Evolutionary conservation across 495 filamentous ascomycete genomes (phyloP).

Genomic region (Aspergillus sparsus): DNA sequence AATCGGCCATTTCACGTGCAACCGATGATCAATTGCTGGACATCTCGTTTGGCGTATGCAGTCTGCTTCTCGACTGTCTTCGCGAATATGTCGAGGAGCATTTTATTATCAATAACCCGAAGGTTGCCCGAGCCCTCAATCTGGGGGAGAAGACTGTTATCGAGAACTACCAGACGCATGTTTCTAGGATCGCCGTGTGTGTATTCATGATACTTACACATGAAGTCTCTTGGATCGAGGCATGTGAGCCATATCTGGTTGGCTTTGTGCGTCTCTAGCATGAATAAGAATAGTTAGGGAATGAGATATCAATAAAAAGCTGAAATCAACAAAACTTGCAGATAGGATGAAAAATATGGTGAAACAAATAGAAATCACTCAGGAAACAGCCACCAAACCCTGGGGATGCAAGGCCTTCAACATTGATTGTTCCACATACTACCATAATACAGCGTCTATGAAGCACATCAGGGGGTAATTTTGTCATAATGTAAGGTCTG

Average conservation of each 20-base stretch:
- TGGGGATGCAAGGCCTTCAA: not conserved
- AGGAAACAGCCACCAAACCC: not conserved
- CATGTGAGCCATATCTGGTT: slow-evolving; percentile 10
- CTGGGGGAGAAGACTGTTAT: not conserved
- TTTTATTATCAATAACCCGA: not conserved
- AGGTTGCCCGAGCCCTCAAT: not conserved
- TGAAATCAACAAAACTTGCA: slow-evolving; percentile 4
- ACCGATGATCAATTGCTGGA: slow-evolving; percentile 1
- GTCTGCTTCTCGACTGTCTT: slow-evolving; percentile 4
- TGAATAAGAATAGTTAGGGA: slow-evolving; percentile 1
- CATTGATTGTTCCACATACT: not conserved
- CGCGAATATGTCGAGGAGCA: slow-evolving; percentile 1
- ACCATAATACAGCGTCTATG: not conserved
- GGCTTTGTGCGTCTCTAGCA: not conserved
- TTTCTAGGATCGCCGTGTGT: not conserved
- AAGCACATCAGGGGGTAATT: not conserved
- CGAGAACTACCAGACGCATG: slow-evolving; percentile 1
- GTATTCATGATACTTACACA: slow-evolving; percentile 3
- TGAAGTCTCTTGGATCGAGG: not conserved
- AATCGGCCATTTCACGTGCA: too few relatives aligned
- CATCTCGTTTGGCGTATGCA: not conserved
- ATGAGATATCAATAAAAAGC: not conserved
- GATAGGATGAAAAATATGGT: slow-evolving; percentile 3
- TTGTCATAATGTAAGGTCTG: not conserved
- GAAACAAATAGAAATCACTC: slow-evolving; percentile 4